Evolutionary conservation across 2,329 filamentous ascomycete species (phyloP).

Genomic region (Paecilomyces dactylethromorphus): DNA sequence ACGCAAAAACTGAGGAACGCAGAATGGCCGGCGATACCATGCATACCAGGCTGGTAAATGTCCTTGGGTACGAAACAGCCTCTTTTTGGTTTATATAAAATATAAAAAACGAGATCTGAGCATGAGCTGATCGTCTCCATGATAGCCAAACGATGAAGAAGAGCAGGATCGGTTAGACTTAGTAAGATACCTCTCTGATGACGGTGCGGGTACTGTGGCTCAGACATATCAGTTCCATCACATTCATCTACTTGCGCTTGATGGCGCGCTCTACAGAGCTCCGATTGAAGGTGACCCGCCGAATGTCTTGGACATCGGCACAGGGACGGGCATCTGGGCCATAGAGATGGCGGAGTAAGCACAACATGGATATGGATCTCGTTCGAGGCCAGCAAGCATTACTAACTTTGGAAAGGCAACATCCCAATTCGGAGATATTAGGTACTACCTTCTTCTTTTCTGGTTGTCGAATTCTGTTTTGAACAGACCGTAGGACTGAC

Average conservation of each 20-base stretch:
- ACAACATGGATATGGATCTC: background rate
- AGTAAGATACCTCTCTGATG: slow-evolving; percentile 4
- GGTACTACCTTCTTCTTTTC: background rate
- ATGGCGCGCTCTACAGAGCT: background rate
- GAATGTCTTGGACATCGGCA: slow-evolving; percentile 17
- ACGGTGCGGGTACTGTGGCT: background rate
- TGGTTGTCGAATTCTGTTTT: background rate
- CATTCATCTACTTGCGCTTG: background rate
- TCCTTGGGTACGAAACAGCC: background rate
- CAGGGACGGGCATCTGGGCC: slow-evolving; percentile 20
- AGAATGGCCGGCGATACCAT: slow-evolving; percentile 17
- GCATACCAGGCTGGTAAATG: slow-evolving; percentile 15
- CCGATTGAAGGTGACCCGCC: background rate
- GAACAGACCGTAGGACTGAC: background rate
- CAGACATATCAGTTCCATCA: background rate
- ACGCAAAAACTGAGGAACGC: background rate
- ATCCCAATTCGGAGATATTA: background rate
- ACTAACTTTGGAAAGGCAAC: background rate
- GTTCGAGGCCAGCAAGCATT: background rate
- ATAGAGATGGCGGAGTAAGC: slow-evolving; percentile 15
- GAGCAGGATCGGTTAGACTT: slow-evolving; percentile 7
- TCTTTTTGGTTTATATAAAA: background rate
- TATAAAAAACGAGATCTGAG: background rate
- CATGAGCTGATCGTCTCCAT: background rate
- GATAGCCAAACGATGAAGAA: slow-evolving; percentile 8